These are phyloP conservation scores for Xylaria flabelliformis DNA, from an alignment of 495 filamentous ascomycete species.

Conservation along the genomic window DNA sequence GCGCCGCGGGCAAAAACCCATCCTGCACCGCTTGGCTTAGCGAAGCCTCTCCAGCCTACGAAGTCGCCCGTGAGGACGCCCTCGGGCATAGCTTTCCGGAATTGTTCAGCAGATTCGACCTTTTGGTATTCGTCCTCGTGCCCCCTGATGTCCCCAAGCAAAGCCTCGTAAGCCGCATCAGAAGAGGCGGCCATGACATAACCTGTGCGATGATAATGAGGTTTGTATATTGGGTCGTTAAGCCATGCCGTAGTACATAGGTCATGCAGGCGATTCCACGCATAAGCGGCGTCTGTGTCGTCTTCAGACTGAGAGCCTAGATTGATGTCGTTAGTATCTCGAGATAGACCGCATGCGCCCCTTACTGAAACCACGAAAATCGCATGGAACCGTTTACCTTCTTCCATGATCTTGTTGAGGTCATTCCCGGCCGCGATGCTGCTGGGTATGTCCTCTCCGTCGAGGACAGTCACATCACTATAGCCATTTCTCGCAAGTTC, in stretches of 20 bases:
- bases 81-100: constrained; percentile 57
- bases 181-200: constrained; percentile 54
- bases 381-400: constrained; percentile 40
- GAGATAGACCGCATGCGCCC: not conserved
- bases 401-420: constrained; percentile 64
- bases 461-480: constrained; percentile 54
- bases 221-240: constrained; percentile 54
- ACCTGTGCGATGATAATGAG: constrained; percentile 57
- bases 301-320: constrained; percentile 30
- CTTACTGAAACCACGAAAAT: not conserved
- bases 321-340: constrained; percentile 13
- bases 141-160: constrained; percentile 47
- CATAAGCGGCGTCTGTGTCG: constrained; percentile 39
- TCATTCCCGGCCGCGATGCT: constrained; percentile 60
- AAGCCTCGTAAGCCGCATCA: constrained; percentile 31
- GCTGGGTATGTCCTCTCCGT: constrained; percentile 53
- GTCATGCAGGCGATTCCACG: constrained; percentile 46
- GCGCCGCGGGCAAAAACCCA: constrained; percentile 60
- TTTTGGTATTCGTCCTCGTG: constrained; percentile 43
- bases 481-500: constrained; percentile 58
- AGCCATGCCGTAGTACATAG: constrained; percentile 54
- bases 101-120: constrained; percentile 50
- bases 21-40: constrained; percentile 50
- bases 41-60: constrained; percentile 58
- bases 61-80: constrained; percentile 59